Base-by-base conservation (phyloP, 108 stramenopile species). In the Cyclotella sp. region DNA sequence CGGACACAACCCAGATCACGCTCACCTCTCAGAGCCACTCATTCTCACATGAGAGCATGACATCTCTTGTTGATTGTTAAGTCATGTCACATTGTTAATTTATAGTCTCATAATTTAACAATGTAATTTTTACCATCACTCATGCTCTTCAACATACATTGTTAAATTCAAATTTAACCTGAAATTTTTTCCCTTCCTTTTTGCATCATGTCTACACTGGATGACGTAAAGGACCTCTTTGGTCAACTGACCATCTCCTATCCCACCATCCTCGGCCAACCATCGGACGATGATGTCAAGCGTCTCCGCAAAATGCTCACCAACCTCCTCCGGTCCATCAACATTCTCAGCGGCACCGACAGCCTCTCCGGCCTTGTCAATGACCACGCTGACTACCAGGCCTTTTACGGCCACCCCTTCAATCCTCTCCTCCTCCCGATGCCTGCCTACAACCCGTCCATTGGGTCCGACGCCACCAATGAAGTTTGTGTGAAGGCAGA, bases 251-350 rank as follows among this genome's bases (percentile, higher is more conserved):
- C 55, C 3, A 24, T 22, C n/a, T 24, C 55, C 22, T 55, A 22
- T 24, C 24, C 55, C 24, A 5, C 55, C 55, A 55, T 55, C 55
- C 1, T 55, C 21, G 55, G 55, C 21, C 55, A 55, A 55, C 55
- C 55, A 21, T 22, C 4, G 13, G 24, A 55, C 8, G 55, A 55
- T 24, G 55, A 55, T 24, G 8, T 55, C 22, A 55, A 55, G 22
- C n/a, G 24, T 49, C 47, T 49, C n/a, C 47, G 47, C 47, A n/a
- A 49, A n/a, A 49, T n/a, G 18, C 47, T 49, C 47, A 49, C 47
- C 18, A 49, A 49, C 47, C n/a, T 55, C 22, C 55, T 55, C 22
- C 55, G 24, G 24, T 55, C 55, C 55, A 55, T 55, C 55, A 22
- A 55, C 55, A 1, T 55, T 22, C 22, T 24, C 4, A 21, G 55